Base-by-base conservation (phyloP, 2,329 filamentous ascomycete genomes). In the Exophiala xenobiotica region DNA sequence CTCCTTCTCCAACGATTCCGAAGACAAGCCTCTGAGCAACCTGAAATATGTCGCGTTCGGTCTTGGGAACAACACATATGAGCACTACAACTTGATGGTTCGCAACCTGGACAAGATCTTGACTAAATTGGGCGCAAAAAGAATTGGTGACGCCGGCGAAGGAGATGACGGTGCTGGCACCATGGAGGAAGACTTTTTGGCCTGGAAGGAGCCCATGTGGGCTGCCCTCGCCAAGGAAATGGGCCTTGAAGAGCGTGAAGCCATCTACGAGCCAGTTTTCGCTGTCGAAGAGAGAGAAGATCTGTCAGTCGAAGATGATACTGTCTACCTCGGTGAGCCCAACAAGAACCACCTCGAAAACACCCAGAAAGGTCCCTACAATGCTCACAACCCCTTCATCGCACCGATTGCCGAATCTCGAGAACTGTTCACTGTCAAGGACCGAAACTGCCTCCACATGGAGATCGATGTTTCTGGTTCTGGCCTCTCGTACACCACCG, bases 201-300 rank as follows among this genome's bases (percentile, higher is more conserved):
- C 92, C 60, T 99, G 93, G 93, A 99, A 99, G 76, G 93, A 99
- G 65, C 91, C 91, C 56, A 99, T 99, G 93, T 99, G 95, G 93
- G 77, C 81, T 64, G 88, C 87, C 54, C 78, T 99, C 46, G 79
- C 87, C 19, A 81, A 88, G 60, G 84, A 88, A 67, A 89, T 99
- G 86, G 82, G 82, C 47, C 76, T 99, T 49, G 88, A 97, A 72
- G 93, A 99, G 74, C 90, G 93, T 53, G 95, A 99, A 69, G 89
- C 91, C 56, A 85, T 95, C 54, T 99, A 97, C 70, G 95, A 99
- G 70, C 90, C 93, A 43, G 84, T 91, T 51, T 96, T 96, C 68
- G 83, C 82, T 62, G 85, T 99, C 62, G 81, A 80, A 20, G 87
- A 96, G 64, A 82, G 85, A 59, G 82, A 88, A 9, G 82, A 85